Conservation (phyloP, 163 green algal species). For the Prototheca wickerhamii region DNA sequence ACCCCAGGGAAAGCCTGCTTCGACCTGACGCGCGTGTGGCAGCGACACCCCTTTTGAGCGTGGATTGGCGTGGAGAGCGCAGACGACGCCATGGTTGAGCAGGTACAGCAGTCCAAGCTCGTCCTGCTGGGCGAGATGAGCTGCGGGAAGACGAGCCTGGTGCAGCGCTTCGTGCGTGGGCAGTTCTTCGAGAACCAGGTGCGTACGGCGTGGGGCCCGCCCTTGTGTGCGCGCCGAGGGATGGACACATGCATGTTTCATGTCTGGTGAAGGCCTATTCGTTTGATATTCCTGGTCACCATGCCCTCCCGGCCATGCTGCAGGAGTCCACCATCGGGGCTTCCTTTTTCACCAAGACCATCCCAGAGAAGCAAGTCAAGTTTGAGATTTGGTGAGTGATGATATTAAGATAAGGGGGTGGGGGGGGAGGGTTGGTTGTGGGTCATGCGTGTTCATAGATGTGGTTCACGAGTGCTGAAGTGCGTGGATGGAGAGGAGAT, state of each 20-base stretch:
- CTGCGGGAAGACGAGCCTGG: slow-evolving; percentile 86
- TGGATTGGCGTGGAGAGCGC: too few relatives aligned
- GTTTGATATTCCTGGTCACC: not conserved
- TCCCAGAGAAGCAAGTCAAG: slow-evolving; percentile 93
- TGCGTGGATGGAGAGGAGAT: too few relatives aligned
- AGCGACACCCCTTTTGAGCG: too few relatives aligned
- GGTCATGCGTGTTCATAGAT: too few relatives aligned
- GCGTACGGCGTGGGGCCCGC: not conserved
- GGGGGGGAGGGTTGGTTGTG: too few relatives aligned
- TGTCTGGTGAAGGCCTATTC: too few relatives aligned
- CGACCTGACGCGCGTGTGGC: not conserved
- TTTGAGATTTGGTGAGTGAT: slow-evolving; percentile 98
- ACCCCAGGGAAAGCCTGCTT: not conserved
- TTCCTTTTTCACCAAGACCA: slow-evolving; percentile 95
- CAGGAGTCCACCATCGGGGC: slow-evolving; percentile 97
- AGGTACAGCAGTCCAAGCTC: slow-evolving; percentile 73
- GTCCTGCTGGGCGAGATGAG: slow-evolving; percentile 98
- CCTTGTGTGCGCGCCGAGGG: not conserved
- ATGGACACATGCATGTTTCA: too few relatives aligned
- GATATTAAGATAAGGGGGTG: too few relatives aligned
- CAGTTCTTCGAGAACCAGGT: slow-evolving; percentile 98
- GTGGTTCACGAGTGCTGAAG: too few relatives aligned
- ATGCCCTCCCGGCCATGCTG: not conserved
- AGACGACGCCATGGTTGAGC: slow-evolving; percentile 26
- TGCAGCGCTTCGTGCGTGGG: slow-evolving; percentile 93